Conservation (phyloP, 139 green algal genomes). For the Spirogloea muscicola region DNA sequence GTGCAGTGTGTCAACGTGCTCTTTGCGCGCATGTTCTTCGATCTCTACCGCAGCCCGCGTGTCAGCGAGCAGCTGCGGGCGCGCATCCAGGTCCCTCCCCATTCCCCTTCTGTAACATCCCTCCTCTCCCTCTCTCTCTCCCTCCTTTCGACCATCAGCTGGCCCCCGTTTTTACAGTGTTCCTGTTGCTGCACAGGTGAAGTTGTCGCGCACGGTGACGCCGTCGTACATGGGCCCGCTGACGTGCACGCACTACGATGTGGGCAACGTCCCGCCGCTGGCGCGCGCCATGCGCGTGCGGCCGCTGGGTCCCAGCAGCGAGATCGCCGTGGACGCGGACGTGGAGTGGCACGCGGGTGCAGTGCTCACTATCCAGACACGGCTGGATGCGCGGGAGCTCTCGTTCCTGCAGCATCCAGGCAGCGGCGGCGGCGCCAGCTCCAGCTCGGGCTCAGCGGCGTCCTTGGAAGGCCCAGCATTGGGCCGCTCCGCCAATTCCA, state of each 20-base stretch:
- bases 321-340: conserved; percentile 17
- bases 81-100: conserved; percentile 21
- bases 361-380: conserved; percentile 18
- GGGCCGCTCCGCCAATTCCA: no score
- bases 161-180: no score
- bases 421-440: background rate
- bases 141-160: no score
- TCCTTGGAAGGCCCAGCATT: no score
- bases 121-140: no score
- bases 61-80: background rate
- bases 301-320: background rate
- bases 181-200: no score
- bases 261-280: conserved; percentile 23
- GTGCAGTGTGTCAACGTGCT: conserved; percentile 5
- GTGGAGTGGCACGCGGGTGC: conserved; percentile 22
- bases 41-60: background rate
- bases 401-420: conserved; percentile 13
- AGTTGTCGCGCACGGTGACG: conserved; percentile 9
- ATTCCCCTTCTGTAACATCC: no score
- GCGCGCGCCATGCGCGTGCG: conserved; percentile 10
- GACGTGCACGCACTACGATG: conserved; percentile 25
- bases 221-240: conserved; percentile 30
- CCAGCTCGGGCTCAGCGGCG: no score
- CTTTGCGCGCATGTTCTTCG: conserved; percentile 18
- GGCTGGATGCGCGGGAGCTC: conserved; percentile 24